Evolutionary conservation across 2,329 filamentous ascomycete species (phyloP).

Genomic region (Scedosporium apiospermum): DNA sequence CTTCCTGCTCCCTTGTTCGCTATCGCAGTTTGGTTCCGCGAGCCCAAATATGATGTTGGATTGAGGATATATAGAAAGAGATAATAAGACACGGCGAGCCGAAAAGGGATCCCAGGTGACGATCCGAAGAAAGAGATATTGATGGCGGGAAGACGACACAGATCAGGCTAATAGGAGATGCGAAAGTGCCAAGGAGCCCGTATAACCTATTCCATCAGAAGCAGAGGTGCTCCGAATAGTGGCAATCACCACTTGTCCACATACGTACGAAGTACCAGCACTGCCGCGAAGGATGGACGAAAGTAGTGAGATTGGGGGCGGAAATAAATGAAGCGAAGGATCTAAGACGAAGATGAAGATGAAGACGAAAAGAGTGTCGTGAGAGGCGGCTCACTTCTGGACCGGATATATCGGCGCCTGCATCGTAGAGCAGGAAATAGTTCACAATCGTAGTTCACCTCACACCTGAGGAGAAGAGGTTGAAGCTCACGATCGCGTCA

Average conservation of each 20-base stretch:
- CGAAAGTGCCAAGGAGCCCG: neutral
- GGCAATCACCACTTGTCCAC: neutral
- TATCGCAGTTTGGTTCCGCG: neutral
- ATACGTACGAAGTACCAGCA: no score
- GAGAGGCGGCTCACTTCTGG: neutral
- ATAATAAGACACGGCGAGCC: neutral
- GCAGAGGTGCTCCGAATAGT: neutral
- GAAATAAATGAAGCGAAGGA: neutral
- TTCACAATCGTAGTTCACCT: no score
- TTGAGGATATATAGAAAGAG: neutral
- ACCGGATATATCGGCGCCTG: neutral
- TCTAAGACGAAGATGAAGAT: neutral
- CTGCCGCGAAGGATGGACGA: no score
- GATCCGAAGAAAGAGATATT: neutral
- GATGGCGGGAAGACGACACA: neutral
- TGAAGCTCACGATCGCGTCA: no score
- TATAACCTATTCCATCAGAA: neutral
- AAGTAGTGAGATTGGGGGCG: neutral
- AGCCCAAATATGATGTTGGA: neutral
- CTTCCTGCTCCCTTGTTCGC: neutral
- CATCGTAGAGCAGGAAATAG: no score
- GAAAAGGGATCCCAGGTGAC: neutral
- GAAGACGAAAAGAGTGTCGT: neutral
- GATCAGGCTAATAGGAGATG: neutral
- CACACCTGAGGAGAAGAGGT: no score